phyloP scores from a whole-genome alignment of 164 flowering plant genomes.

The Vitis cinerea region DNA sequence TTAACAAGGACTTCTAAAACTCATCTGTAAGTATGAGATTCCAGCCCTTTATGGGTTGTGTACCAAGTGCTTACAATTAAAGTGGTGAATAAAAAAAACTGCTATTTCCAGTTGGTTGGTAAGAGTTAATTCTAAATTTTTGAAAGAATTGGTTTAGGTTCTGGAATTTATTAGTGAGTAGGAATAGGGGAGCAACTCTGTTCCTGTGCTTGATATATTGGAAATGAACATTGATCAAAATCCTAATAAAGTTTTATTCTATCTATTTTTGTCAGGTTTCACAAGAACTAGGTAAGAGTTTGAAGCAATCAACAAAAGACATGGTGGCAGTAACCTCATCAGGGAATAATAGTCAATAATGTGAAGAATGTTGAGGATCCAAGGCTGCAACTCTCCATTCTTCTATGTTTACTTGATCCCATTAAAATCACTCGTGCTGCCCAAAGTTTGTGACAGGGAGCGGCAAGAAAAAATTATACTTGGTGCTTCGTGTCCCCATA shows the following conservation, averaged over 20 bases:
- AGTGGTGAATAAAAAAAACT: background rate
- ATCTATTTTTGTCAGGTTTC: conserved; percentile 16
- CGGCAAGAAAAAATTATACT: conserved; percentile 1
- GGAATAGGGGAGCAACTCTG: too few species aligned
- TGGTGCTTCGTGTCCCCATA: conserved; percentile 7
- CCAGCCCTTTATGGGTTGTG: background rate
- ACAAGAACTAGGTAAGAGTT: conserved; percentile 22
- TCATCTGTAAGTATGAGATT: background rate
- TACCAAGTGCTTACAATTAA: background rate
- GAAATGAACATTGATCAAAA: background rate
- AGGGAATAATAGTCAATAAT: conserved; percentile 11
- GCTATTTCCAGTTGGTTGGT: too few species aligned
- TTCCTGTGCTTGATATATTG: background rate
- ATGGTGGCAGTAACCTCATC: conserved; percentile 1
- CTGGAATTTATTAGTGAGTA: too few species aligned
- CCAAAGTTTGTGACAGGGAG: conserved; percentile 11
- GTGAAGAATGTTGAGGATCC: background rate
- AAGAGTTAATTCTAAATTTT: too few species aligned
- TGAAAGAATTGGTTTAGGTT: too few species aligned
- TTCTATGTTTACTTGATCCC: background rate
- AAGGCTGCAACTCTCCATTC: conserved; percentile 2
- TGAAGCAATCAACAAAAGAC: conserved; percentile 19
- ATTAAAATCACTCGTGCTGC: conserved; percentile 13
- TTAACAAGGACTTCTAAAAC: background rate
- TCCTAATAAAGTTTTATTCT: conserved; percentile 1